A percentile compares a stretch with the other conserved stretches of the same genome.
These are phyloP conservation scores for Myxozyma geophila DNA, from an alignment of 805 yeast species.

Conservation along the genomic window DNA sequence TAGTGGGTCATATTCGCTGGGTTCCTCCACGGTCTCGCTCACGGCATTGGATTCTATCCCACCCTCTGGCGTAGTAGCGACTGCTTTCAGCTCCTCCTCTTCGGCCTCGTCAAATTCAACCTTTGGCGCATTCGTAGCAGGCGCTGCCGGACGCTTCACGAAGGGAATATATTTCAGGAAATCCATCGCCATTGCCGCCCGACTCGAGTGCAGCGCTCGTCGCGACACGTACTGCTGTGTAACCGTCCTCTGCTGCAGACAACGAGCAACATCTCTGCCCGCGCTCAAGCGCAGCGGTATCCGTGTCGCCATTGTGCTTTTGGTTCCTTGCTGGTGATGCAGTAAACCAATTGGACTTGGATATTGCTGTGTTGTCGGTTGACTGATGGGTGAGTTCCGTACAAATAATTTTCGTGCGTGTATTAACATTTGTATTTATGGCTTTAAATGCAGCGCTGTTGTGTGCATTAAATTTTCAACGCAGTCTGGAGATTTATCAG, in stretches of 20 bases:
- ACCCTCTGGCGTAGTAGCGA: neutral
- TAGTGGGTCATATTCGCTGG: conserved; percentile 14
- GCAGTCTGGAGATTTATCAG: neutral
- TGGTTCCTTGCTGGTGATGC: neutral
- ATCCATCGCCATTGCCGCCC: conserved; percentile 1
- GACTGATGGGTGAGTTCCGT: neutral
- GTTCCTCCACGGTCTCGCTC: neutral
- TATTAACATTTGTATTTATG: neutral
- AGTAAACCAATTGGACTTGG: neutral
- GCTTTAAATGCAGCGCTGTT: neutral
- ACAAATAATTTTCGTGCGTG: neutral
- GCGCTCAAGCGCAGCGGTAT: neutral
- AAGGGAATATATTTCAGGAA: conserved; percentile 11
- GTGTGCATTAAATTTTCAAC: neutral
- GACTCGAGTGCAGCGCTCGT: neutral
- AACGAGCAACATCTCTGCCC: neutral
- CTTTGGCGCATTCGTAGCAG: neutral
- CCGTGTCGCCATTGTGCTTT: conserved; percentile 1
- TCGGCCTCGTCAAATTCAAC: conserved; percentile 24
- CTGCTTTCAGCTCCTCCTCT: conserved; percentile 19
- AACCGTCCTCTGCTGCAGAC: conserved; percentile 1
- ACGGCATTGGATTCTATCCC: neutral
- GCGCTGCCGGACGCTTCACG: conserved; percentile 4
- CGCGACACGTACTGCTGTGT: neutral
- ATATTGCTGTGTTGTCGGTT: neutral